Evolutionary conservation across 768 basidiomycete species (phyloP).

Genomic region (Lactarius psammicola): DNA sequence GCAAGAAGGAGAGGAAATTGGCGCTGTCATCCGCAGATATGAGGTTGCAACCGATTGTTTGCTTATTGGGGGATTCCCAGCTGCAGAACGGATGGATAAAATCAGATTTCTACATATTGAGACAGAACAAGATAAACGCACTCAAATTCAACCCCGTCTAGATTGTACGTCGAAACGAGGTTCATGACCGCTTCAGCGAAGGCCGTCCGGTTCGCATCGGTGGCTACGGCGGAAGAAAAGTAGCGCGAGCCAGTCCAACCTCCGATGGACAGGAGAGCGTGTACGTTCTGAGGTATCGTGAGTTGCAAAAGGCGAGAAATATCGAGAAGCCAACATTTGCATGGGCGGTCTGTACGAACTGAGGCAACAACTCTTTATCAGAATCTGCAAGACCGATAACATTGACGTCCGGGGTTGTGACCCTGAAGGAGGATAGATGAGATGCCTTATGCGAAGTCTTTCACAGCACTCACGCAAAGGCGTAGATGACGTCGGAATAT

Average conservation of each 20-base stretch:
- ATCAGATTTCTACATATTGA: not conserved
- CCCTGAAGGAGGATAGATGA: slow-evolving; percentile 1
- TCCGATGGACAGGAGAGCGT: slow-evolving; percentile 21
- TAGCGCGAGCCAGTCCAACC: slow-evolving; percentile 23
- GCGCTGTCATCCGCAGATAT: slow-evolving; percentile 6
- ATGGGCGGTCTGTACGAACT: slow-evolving; percentile 31
- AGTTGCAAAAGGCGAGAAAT: not conserved
- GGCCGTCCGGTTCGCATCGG: slow-evolving; percentile 14
- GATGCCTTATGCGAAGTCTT: not conserved
- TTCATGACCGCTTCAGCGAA: slow-evolving; percentile 15
- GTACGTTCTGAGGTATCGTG: slow-evolving; percentile 12
- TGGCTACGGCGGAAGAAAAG: slow-evolving; percentile 24
- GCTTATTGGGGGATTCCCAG: slow-evolving; percentile 20
- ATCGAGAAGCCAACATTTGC: slow-evolving; percentile 22
- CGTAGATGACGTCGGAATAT: slow-evolving; percentile 55
- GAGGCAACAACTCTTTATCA: slow-evolving; percentile 30
- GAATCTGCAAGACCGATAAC: slow-evolving; percentile 32
- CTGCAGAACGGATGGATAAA: not conserved
- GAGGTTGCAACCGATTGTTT: slow-evolving; percentile 14
- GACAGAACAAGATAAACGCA: not conserved
- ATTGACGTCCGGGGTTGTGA: slow-evolving; percentile 26
- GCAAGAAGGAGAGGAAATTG: slow-evolving; percentile 17
- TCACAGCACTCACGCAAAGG: slow-evolving; percentile 55
- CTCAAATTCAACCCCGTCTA: slow-evolving; percentile 28
- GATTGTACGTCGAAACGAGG: slow-evolving; percentile 3